These are phyloP conservation scores for Populus trichocarpa DNA, from an alignment of 441 rosid species.

Conservation along the genomic window DNA sequence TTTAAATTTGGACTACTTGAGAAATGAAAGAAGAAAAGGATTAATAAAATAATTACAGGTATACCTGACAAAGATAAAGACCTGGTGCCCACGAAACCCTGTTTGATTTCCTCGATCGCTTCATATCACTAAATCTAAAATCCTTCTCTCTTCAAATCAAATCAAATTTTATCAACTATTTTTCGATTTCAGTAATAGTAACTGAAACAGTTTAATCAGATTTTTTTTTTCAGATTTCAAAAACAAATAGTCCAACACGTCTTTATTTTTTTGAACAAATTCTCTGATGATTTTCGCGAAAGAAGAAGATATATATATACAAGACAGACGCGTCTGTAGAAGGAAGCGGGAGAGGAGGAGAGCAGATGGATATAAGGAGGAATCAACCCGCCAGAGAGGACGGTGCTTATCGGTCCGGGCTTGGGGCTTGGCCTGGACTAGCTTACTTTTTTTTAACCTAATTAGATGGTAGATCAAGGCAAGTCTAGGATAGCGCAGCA, in stretches of 20 bases:
- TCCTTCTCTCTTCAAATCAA: not conserved
- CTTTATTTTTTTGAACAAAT: too few species aligned
- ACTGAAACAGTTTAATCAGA: not conserved
- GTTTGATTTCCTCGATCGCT: conserved; percentile 51
- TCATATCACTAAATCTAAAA: conserved; percentile 24
- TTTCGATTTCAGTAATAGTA: not conserved
- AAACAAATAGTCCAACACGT: too few species aligned
- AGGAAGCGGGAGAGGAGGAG: not conserved
- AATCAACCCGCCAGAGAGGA: not conserved
- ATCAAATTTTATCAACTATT: not conserved
- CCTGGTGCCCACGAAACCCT: conserved; percentile 61
- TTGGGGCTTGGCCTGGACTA: too few species aligned
- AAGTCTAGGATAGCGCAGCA: too few species aligned
- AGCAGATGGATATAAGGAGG: not conserved
- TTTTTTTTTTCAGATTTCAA: not conserved
- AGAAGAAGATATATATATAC: not conserved
- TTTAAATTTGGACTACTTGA: not conserved
- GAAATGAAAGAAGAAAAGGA: not conserved
- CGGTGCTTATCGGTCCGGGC: too few species aligned
- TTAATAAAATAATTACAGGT: conserved; percentile 13
- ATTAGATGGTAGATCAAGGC: too few species aligned
- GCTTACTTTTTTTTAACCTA: too few species aligned
- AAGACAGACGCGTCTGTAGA: not conserved
- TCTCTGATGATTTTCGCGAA: too few species aligned
- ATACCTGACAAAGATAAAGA: conserved; percentile 63